A percentile compares a stretch with the other conserved stretches of the same genome.
Evolutionary conservation across 73 alveolate species (phyloP).

Genomic region (Tetrahymena thermophila): DNA sequence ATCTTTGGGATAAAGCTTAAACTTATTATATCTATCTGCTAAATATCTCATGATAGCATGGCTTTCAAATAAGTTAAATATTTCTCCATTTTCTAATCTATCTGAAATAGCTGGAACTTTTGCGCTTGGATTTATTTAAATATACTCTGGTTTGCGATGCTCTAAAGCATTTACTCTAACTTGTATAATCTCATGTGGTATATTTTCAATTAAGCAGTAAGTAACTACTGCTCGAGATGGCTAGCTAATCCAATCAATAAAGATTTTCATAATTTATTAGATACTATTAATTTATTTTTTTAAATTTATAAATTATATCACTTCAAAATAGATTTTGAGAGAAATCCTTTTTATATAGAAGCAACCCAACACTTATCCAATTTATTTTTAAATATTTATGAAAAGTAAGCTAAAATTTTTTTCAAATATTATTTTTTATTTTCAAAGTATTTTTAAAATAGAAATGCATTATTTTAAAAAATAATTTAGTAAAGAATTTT

Average conservation of each 20-base stretch:
- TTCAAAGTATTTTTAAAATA: no score
- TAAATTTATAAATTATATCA: no score
- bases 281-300: no score
- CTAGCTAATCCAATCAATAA: constrained; percentile 16
- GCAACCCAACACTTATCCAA: no score
- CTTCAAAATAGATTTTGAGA: no score
- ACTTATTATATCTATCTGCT: constrained; percentile 12
- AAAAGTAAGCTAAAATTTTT: no score
- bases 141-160: constrained; percentile 31
- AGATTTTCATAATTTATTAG: background rate
- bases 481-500: no score
- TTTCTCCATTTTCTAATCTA: constrained; percentile 24
- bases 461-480: no score
- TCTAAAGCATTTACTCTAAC: constrained; percentile 31
- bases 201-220: constrained; percentile 42
- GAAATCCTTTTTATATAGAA: no score
- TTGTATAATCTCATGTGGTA: constrained; percentile 22
- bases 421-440: no score
- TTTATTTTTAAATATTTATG: no score
- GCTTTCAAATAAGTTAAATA: constrained; percentile 39
- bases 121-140: constrained; percentile 26
- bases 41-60: constrained; percentile 59
- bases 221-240: constrained; percentile 55
- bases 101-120: constrained; percentile 57
- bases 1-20: constrained; percentile 54